Conservation (phyloP, 305 asterid genomes). For the Galium porrigens region DNA sequence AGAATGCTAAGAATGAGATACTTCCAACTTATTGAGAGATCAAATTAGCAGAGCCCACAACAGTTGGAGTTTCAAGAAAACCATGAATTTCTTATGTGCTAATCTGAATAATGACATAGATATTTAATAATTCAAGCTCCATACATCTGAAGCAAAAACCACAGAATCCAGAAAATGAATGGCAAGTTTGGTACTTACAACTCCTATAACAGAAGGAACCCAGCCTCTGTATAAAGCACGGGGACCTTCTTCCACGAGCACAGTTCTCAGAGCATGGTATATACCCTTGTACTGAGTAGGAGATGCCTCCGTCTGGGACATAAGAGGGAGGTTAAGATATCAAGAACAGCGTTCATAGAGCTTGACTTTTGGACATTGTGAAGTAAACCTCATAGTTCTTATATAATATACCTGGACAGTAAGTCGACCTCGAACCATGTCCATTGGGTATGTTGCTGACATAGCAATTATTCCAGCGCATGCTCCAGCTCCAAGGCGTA, state of each 20-base stretch:
- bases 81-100: no score
- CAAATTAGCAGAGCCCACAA: background rate
- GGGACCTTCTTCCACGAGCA: conserved; percentile 84
- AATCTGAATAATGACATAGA: background rate
- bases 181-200: conserved; percentile 33
- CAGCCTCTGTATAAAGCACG: conserved; percentile 85
- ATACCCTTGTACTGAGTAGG: conserved; percentile 82
- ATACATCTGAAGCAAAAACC: background rate
- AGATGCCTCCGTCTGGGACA: conserved; percentile 58
- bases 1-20: conserved; percentile 8
- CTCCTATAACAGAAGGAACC: conserved; percentile 96
- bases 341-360: background rate
- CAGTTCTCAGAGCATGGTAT: conserved; percentile 72
- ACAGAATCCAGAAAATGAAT: background rate
- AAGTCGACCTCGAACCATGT: conserved; percentile 92
- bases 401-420: conserved; percentile 62
- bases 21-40: conserved; percentile 6
- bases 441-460: conserved; percentile 99
- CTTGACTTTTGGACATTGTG: background rate
- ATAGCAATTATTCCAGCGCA: conserved; percentile 97
- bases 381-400: background rate
- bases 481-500: conserved; percentile 97
- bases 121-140: background rate
- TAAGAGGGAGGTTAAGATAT: conserved; percentile 11
- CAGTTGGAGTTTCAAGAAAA: background rate